These are phyloP conservation scores for Cercospora berteroae DNA, from an alignment of 2,329 filamentous ascomycete genomes.

Conservation along the genomic window DNA sequence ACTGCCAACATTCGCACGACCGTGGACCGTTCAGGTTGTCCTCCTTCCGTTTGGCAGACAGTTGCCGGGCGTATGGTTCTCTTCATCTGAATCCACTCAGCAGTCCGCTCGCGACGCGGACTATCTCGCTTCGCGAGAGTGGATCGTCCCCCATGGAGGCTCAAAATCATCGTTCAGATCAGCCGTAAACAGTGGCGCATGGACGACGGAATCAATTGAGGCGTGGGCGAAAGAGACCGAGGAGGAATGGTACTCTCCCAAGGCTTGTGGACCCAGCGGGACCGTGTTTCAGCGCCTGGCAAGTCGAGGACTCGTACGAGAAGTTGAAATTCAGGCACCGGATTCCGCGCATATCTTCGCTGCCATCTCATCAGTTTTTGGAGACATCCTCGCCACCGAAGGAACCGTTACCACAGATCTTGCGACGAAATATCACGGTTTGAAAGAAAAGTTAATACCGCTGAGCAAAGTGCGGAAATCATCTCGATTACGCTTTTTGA, in stretches of 20 bases:
- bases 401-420: conserved; percentile 29
- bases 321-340: conserved; percentile 59
- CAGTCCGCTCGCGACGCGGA: conserved; percentile 40
- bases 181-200: conserved; percentile 44
- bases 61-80: conserved; percentile 55
- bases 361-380: conserved; percentile 63
- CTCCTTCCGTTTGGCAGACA: conserved; percentile 66
- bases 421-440: conserved; percentile 55
- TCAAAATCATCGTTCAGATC: conserved; percentile 31
- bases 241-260: conserved; percentile 63
- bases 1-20: conserved; percentile 60
- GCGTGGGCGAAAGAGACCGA: conserved; percentile 46
- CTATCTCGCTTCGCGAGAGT: conserved; percentile 46
- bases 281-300: conserved; percentile 68
- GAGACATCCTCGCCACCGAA: conserved; percentile 41
- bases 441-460: conserved; percentile 70
- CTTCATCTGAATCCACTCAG: conserved; percentile 40
- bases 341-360: conserved; percentile 67
- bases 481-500: conserved; percentile 67
- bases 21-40: conserved; percentile 75
- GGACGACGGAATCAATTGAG: conserved; percentile 50
- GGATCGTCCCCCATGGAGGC: conserved; percentile 41
- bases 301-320: conserved; percentile 69
- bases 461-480: conserved; percentile 74
- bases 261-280: conserved; percentile 63